Base-by-base conservation (phyloP, 768 basidiomycete genomes). In the Suillus discolor region DNA sequence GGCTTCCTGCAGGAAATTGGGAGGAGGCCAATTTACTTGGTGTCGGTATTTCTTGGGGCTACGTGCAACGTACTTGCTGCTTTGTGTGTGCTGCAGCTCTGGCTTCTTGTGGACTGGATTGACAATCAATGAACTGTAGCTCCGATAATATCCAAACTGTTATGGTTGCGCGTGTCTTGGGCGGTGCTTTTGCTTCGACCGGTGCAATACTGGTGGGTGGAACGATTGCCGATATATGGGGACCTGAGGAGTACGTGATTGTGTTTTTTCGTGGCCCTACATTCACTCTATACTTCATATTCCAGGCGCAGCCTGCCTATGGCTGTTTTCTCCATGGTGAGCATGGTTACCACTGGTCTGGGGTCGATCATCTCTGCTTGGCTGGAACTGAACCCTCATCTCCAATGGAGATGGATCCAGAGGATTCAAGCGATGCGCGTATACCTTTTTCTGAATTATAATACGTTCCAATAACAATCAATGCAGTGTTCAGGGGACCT, bases 331-430 rank as follows among this genome's bases (percentile, higher is more conserved):
- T 77, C 89, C 0, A 65, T 88, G 13, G 80, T 81, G 4, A 90
- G 88, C 3, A 77, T 93, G 41, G 82, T 82, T 3, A 88, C 85
- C 1, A 87, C 86, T 2, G 89, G 87, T 0, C 54, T 93, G 4
- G 92, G 89, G 15, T 87, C 91, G 1, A 75, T 90, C 4, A 75
- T 83, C 11, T 85, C 86, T 28, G 88, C 88, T 18, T 90, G 88
- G 86, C 79, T 91, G 39, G 88, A 92, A 69, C 79, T 83, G 67
- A 83, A 87, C 65, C 78, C 80, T 0, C 78, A 76, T 25, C 76
- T 93, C 15, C 80, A 81, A 71, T 93, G 92, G 91, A 81, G 91
- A 28, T 93, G 91, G 91, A 91, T 94, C 28, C 87, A 92, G 71
- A 93, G 91, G 91, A 82, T 92, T 15, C 87, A 89, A 66, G 79